Base-by-base conservation (phyloP, 495 filamentous ascomycete species). In the Xylaria flabelliformis region DNA sequence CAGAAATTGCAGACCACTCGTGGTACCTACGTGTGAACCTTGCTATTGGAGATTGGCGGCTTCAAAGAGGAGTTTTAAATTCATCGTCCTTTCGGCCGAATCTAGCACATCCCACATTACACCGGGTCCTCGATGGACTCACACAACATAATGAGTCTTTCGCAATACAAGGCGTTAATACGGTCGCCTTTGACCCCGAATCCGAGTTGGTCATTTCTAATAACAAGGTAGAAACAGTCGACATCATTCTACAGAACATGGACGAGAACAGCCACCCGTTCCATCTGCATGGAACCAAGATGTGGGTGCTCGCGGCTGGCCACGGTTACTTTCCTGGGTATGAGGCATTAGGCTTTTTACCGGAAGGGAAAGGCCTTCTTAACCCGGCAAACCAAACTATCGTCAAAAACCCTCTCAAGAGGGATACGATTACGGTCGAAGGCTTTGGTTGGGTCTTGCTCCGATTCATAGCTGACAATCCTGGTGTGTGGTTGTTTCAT, bases 161-260 rank as follows among this genome's bases (percentile, higher is more conserved):
- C 71, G 73, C 73, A 65, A 69, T 77, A 6, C 73, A 82, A 29
- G 85, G 87, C 29, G 82, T 89, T 53, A 86, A 91, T 71, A 82
- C 81, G 15, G 81, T 83, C 42, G 84, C 85, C 0, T 85, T 87
- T 56, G 79, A 90, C 29, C 56, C 85, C 0, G 80, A 79, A 39
- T 77, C 87, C 53, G 83, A 86, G 64, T 70, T 86, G 36, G 79
- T 85, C 44, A 79, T 86, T 62, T 80, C 80, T 7, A 77, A 84
- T 71, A 74, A 73, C 51, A 70, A 72, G 1, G 67, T 80, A 58
- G 84, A 91, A 41, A 79, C 85, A 7, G 86, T 92, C 42, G 89
- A 91, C 71, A 74, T 92, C n/a, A 79, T 92, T 24, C 82, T 92
- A 56, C 88, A 91, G 78, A 91, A 91, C 77, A 84, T 86, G 72